A percentile compares a stretch with the other conserved stretches of the same genome.
Evolutionary conservation across 1,139 yeast genomes (phyloP).

Genomic region (Geotrichum cucujoidarum): DNA sequence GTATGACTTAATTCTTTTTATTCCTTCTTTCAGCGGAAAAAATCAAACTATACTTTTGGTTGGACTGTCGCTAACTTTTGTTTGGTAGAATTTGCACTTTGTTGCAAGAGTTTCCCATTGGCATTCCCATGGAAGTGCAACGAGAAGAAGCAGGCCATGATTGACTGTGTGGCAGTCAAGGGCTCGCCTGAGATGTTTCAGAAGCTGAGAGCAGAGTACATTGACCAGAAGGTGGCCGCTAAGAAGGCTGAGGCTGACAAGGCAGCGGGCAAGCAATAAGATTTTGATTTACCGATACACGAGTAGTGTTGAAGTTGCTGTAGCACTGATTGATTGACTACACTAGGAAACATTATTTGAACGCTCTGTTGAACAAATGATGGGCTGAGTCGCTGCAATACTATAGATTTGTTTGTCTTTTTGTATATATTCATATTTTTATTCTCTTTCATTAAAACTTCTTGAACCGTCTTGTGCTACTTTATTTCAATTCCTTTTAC

Average conservation of each 20-base stretch:
- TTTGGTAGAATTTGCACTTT: conserved; percentile 44
- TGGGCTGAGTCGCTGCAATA: no score
- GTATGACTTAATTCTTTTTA: background rate
- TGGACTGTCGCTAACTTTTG: conserved; percentile 39
- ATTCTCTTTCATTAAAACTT: no score
- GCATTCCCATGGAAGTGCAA: conserved; percentile 55
- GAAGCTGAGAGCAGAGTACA: conserved; percentile 54
- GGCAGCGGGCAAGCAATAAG: background rate
- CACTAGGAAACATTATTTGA: no score
- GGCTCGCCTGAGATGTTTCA: conserved; percentile 60
- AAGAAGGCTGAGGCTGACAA: conserved; percentile 10
- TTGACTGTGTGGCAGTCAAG: conserved; percentile 63
- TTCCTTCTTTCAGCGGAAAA: conserved; percentile 29
- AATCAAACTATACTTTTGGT: conserved; percentile 36
- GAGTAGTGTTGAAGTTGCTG: no score
- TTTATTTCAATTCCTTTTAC: no score
- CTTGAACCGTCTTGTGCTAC: no score
- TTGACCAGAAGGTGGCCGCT: conserved; percentile 25
- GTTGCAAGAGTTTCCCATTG: conserved; percentile 51
- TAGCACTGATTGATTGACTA: no score
- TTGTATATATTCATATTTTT: no score
- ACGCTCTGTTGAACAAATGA: no score
- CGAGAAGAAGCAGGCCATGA: conserved; percentile 58
- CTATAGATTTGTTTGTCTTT: no score
- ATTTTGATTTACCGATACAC: no score